phyloP scores from a whole-genome alignment of 106 monocot species.

The Phalaenopsis equestris region DNA sequence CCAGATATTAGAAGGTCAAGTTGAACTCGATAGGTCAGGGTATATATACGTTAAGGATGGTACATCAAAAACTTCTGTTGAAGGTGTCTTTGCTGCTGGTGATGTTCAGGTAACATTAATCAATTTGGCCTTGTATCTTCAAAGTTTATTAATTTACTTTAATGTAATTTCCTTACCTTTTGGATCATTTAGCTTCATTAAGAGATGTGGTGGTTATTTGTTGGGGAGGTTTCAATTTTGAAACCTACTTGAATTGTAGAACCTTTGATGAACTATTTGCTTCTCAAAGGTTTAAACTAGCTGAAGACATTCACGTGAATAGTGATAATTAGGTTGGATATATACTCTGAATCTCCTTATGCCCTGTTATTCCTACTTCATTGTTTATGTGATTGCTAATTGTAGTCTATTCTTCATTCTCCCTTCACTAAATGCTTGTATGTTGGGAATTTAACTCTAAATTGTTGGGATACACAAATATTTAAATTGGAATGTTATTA shows the following conservation, averaged over 20 bases:
- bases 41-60: conserved; percentile 79
- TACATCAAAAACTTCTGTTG: conserved; percentile 73
- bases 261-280: neutral
- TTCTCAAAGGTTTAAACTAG: neutral
- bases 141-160: neutral
- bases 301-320: neutral
- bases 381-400: too few relatives aligned
- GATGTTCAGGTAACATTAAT: conserved; percentile 74
- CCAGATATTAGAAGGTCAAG: conserved; percentile 74
- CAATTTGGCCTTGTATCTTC: neutral
- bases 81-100: conserved; percentile 98
- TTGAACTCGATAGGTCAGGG: conserved; percentile 72
- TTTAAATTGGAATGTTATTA: too few relatives aligned
- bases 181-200: neutral
- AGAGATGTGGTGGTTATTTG: neutral
- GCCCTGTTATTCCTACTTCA: too few relatives aligned
- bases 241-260: neutral
- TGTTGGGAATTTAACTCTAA: too few relatives aligned
- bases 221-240: neutral
- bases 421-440: too few relatives aligned
- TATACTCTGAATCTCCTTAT: too few relatives aligned
- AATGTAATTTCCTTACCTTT: neutral
- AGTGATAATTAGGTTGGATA: neutral
- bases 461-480: too few relatives aligned
- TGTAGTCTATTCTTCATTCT: too few relatives aligned